phyloP scores from a whole-genome alignment of 495 filamentous ascomycete species.

The Recurvomyces mirabilis region DNA sequence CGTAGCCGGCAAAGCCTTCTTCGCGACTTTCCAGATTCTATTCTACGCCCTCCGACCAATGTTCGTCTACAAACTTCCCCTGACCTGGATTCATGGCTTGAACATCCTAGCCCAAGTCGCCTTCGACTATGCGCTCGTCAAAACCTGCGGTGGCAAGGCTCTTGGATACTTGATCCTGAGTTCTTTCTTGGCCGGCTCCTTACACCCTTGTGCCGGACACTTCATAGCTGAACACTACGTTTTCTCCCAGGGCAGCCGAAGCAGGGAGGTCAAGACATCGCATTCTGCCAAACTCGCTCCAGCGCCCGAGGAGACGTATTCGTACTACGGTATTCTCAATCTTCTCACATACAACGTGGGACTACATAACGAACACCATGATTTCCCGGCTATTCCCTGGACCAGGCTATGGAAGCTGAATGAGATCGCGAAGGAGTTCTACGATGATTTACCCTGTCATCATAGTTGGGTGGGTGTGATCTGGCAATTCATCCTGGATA shows the following conservation, averaged over 20 bases:
- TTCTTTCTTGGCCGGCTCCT: conserved; percentile 82
- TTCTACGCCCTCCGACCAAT: conserved; percentile 99
- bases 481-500: conserved; percentile 88
- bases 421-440: conserved; percentile 82
- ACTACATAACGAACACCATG: conserved; percentile 96
- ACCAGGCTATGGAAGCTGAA: conserved; percentile 65
- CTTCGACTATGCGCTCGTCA: conserved; percentile 65
- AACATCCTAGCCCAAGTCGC: conserved; percentile 66
- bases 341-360: conserved; percentile 93
- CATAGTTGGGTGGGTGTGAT: conserved; percentile 85
- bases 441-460: conserved; percentile 75
- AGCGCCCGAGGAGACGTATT: conserved; percentile 85
- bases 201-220: conserved; percentile 93
- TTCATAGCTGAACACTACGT: conserved; percentile 99
- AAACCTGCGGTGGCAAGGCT: conserved; percentile 42
- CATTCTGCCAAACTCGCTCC: conserved; percentile 42
- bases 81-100: conserved; percentile 72
- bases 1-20: conserved; percentile 96
- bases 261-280: no score
- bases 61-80: conserved; percentile 79
- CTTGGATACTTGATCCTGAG: conserved; percentile 72
- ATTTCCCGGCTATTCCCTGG: conserved; percentile 96
- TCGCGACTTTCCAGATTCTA: conserved; percentile 98
- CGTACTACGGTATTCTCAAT: conserved; percentile 92
- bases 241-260: conserved; percentile 55